Evolutionary conservation across 352 stramenopile genomes (phyloP).

Genomic region (Phytopythium vexans): DNA sequence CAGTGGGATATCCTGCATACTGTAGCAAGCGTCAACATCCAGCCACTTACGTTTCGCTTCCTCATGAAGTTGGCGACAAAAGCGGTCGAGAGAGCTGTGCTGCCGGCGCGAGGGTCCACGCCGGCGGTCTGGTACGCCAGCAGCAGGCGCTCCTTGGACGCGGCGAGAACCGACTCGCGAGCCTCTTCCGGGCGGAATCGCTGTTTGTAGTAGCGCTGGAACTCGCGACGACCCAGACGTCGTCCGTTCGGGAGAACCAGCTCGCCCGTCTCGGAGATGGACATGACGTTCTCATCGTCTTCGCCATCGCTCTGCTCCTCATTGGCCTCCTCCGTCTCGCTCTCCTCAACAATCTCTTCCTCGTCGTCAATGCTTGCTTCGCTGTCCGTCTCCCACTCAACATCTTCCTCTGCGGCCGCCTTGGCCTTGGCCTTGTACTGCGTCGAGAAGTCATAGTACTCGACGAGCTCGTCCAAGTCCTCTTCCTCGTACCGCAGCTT

Average conservation of each 20-base stretch:
- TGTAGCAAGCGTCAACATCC: background rate
- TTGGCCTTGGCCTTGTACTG: slow-evolving; percentile 47
- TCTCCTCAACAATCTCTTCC: slow-evolving; percentile 70
- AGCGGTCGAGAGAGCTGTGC: slow-evolving; percentile 67
- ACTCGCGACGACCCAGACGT: slow-evolving; percentile 86
- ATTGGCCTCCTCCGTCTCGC: slow-evolving; percentile 30
- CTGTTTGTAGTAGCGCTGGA: slow-evolving; percentile 90
- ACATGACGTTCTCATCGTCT: slow-evolving; percentile 47
- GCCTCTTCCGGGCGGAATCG: slow-evolving; percentile 77
- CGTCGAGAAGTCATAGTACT: slow-evolving; percentile 90
- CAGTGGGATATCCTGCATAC: slow-evolving; percentile 3
- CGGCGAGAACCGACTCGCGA: slow-evolving; percentile 70
- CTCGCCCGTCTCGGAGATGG: slow-evolving; percentile 88
- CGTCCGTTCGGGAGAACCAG: slow-evolving; percentile 82
- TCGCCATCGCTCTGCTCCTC: slow-evolving; percentile 51
- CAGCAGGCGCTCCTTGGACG: slow-evolving; percentile 75
- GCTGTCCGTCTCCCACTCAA: slow-evolving; percentile 79
- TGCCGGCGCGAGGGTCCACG: slow-evolving; percentile 51
- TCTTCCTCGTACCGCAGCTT: slow-evolving; percentile 91
- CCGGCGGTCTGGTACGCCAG: slow-evolving; percentile 72
- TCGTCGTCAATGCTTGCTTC: slow-evolving; percentile 74
- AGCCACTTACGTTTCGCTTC: slow-evolving; percentile 59
- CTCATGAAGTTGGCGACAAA: slow-evolving; percentile 81
- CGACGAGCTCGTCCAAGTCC: slow-evolving; percentile 86
- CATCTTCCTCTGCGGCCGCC: slow-evolving; percentile 28